Conservation (phyloP, 1,284 basidiomycete species). For the Fomitopsis betulina region DNA sequence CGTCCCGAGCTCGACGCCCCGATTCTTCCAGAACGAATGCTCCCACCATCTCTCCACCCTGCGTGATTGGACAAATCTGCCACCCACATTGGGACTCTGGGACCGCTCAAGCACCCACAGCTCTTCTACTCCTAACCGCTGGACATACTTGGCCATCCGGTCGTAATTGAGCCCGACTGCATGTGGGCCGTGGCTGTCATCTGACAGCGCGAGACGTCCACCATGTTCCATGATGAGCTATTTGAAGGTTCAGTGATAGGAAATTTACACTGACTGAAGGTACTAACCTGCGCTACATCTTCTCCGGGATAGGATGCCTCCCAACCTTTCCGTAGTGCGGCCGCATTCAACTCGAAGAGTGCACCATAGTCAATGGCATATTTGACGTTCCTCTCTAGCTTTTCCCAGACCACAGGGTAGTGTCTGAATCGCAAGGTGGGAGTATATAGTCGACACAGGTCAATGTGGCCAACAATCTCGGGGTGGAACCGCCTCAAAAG, state of each 20-base stretch:
- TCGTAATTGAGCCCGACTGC: conserved; percentile 88
- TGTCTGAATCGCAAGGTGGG: conserved; percentile 52
- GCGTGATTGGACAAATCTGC: conserved; percentile 41
- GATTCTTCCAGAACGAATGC: conserved; percentile 48
- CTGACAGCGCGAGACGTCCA: conserved; percentile 85
- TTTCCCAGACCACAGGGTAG: conserved; percentile 57
- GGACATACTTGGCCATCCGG: conserved; percentile 66
- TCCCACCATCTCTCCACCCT: conserved; percentile 50
- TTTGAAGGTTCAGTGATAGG: conserved; percentile 1
- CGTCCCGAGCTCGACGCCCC: background rate
- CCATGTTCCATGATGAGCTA: conserved; percentile 65
- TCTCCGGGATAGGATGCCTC: conserved; percentile 75
- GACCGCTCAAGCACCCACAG: conserved; percentile 61
- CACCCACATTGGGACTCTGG: conserved; percentile 34
- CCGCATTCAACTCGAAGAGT: conserved; percentile 91
- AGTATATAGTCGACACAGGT: conserved; percentile 81
- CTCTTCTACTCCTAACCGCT: conserved; percentile 51
- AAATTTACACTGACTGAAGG: background rate
- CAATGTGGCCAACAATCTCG: conserved; percentile 91
- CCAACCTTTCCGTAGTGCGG: conserved; percentile 94
- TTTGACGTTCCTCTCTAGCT: conserved; percentile 73
- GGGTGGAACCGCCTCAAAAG: conserved; percentile 72
- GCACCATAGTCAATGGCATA: conserved; percentile 83
- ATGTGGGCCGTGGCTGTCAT: conserved; percentile 92
- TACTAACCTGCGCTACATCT: conserved; percentile 71